Evolutionary conservation across 768 basidiomycete species (phyloP).

Genomic region (Russula abietina): DNA sequence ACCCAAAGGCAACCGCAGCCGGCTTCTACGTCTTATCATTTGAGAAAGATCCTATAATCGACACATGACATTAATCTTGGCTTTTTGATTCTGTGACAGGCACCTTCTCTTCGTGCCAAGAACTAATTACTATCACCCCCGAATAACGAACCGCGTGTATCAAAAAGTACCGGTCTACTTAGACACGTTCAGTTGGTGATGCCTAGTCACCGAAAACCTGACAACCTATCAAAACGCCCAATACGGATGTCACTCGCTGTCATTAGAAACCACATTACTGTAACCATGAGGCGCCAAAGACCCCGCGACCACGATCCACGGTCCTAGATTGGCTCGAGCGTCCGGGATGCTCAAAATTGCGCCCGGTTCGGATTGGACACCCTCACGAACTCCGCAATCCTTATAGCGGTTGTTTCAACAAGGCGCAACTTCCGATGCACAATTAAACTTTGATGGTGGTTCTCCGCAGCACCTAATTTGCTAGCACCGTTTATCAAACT

Average conservation of each 20-base stretch:
- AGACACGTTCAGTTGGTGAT: background rate
- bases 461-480: background rate
- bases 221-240: background rate
- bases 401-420: background rate
- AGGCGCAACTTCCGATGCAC: background rate
- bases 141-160: background rate
- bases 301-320: background rate
- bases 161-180: background rate
- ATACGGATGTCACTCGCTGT: background rate
- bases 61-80: background rate
- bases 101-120: too few species aligned
- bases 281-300: background rate
- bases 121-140: background rate
- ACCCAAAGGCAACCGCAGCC: background rate
- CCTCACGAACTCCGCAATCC: background rate
- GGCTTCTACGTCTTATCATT: background rate
- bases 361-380: background rate
- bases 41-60: background rate
- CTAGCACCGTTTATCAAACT: background rate
- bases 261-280: background rate
- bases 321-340: background rate
- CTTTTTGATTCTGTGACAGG: background rate
- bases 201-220: background rate
- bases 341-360: background rate
- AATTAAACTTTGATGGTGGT: slow-evolving; percentile 8